Base-by-base conservation (phyloP, 2,329 filamentous ascomycete species). In the Aspergillus terreus region DNA sequence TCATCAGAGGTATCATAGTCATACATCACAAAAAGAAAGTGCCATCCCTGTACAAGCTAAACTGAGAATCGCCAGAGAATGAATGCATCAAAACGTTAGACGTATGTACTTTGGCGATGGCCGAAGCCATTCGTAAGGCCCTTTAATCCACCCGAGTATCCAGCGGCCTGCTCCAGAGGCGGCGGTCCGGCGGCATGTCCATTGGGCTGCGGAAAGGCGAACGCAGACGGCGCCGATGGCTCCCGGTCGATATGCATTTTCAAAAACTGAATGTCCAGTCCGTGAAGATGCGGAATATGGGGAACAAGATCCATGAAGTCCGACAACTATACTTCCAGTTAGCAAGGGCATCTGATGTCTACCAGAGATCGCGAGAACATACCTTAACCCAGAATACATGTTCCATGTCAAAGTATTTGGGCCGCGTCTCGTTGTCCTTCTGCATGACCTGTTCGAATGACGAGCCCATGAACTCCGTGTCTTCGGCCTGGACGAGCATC, bases 381-480 rank as follows among this genome's bases (percentile, higher is more conserved):
- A 76, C 74, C 68, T 71, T 75, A 53, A 79, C 71, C 76, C 76
- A 79, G 57, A 78, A 78, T 44, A 79, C 65, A 64, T 75, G 75
- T 51, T 76, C 70, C 73, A 78, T 75, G 25, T 67, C 67, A 56
- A 74, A 73, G 63, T 77, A 79, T 59, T 76, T 78, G 23, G 71
- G 72, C 46, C 67, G 63, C 21, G 72, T 74, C 58, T 75, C 73
- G 45, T 63, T 66, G 61, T 76, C 72, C 55, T 71, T 65, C 52
- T 69, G 64, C 55, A 69, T 69, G 41, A 74, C 64, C 32, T 75
- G 66, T 45, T 69, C 66, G 23, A 72, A 65, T 15, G 67, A 70
- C 10, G 70, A 69, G 44, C 63, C 65, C 49, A 69, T 56, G 21
- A 68, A 63, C 35, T 68, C 69, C 14, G 66, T 59, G 27, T 73